Evolutionary conservation across 768 basidiomycete species (phyloP).

Genomic region (Boletus fagicola): DNA sequence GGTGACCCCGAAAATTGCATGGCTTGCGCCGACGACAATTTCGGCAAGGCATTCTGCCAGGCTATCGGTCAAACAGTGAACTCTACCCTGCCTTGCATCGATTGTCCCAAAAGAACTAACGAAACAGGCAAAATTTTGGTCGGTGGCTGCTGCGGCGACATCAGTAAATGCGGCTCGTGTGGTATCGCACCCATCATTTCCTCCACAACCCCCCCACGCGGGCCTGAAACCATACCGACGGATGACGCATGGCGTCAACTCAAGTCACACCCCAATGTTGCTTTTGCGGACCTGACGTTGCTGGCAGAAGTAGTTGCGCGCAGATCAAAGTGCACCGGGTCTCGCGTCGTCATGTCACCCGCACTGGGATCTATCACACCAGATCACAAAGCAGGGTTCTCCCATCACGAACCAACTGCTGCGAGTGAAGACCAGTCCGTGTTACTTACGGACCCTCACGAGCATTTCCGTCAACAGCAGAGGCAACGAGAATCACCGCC

Average conservation of each 20-base stretch:
- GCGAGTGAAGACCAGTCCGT: conserved; percentile 37
- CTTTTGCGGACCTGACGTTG: conserved; percentile 78
- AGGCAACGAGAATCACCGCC: conserved; percentile 44
- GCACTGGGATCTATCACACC: conserved; percentile 49
- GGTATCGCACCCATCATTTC: conserved; percentile 33
- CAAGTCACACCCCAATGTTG: conserved; percentile 85
- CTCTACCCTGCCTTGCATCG: conserved; percentile 48
- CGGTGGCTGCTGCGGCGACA: conserved; percentile 39
- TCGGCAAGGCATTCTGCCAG: conserved; percentile 84
- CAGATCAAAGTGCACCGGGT: conserved; percentile 73
- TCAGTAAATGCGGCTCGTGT: conserved; percentile 30
- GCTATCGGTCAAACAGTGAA: conserved; percentile 66
- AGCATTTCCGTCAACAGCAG: conserved; percentile 48
- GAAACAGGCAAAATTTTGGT: conserved; percentile 28
- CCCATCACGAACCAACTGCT: conserved; percentile 11
- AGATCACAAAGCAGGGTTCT: conserved; percentile 35
- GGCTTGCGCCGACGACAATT: conserved; percentile 82
- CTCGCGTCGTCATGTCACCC: conserved; percentile 59
- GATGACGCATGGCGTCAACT: conserved; percentile 82
- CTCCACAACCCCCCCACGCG: conserved; percentile 19
- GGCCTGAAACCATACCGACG: conserved; percentile 64
- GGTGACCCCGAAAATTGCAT: conserved; percentile 85
- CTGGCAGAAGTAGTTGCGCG: conserved; percentile 89
- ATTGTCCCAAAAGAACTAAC: conserved; percentile 48
- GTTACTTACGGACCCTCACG: conserved; percentile 53